Base-by-base conservation (phyloP, 2,329 filamentous ascomycete genomes). In the Kalmusia sp. region DNA sequence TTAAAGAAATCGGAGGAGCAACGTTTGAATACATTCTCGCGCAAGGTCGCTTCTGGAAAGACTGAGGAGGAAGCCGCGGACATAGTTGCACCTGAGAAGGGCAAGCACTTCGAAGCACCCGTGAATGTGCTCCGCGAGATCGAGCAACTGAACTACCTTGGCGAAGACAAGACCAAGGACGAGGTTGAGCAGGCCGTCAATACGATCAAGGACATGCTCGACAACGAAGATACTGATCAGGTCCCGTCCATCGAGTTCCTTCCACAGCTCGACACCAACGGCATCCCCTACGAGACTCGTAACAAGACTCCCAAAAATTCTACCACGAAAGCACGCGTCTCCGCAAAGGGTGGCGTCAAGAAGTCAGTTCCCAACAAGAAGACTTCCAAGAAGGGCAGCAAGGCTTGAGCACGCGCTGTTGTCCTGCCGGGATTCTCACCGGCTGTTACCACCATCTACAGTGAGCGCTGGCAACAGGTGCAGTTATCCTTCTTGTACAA, bases 1-100 rank as follows among this genome's bases (percentile, higher is more conserved):
- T 54, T 75, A 46, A 75, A 75, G 61, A 73, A 71, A 54, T 68
- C 67, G 0, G 73, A 76, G 49, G 65, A 71, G 41, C 50, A 52
- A 6, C 71, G 72, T 8, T 56, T 76, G 3, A 67, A 70, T 35
- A 52, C 64, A 3, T 73, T 64, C 57, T 61, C 62, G 0, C 61
- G 62, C 22, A 64, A 64, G 44, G 47, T 69, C n/a, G 56, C 64
- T 2, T 35, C 50, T 5, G 64, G 62, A 5, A 40, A 51, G 1
- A 39, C 38, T 8, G 52, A 59, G 0, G 41, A 54, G 2, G 61
- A 62, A 3, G 55, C 52, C n/a, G 51, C 49, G 12, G 48, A 37
- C 11, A 5, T 47, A 15, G 59, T 67, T 4, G 41, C 49, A 0
- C 59, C 61, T 8, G 30, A 47, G 0, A 21, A 43, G 3, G 57